A percentile compares a stretch with the other conserved stretches of the same genome.
phyloP scores from a whole-genome alignment of 1,139 yeast genomes.

The Kodamaea alishanica region DNA sequence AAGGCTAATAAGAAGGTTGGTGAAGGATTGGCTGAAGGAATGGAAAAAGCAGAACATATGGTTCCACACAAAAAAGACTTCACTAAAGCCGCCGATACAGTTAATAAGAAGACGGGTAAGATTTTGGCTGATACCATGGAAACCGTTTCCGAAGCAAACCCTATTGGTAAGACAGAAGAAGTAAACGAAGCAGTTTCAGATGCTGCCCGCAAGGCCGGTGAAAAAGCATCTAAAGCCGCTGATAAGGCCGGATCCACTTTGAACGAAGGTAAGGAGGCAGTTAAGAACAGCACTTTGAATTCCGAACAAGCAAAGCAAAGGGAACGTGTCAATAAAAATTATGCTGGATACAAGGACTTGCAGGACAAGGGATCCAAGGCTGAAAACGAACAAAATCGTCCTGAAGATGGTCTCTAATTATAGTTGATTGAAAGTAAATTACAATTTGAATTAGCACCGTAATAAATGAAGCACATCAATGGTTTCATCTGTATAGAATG shows the following conservation, averaged over 20 bases:
- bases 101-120: constrained; percentile 29
- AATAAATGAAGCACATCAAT: too few relatives aligned
- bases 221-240: background rate
- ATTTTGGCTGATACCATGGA: constrained; percentile 35
- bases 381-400: constrained; percentile 44
- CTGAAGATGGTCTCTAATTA: constrained; percentile 37
- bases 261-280: constrained; percentile 2
- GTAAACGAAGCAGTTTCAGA: constrained; percentile 6
- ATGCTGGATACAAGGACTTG: constrained; percentile 34
- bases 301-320: background rate
- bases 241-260: constrained; percentile 3
- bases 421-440: too few relatives aligned
- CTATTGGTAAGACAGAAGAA: constrained; percentile 4
- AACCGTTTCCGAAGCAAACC: constrained; percentile 23
- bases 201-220: background rate
- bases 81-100: constrained; percentile 10
- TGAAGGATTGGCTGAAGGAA: constrained; percentile 26
- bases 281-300: background rate
- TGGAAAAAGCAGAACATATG: constrained; percentile 20
- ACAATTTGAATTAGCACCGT: too few relatives aligned
- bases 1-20: constrained; percentile 33
- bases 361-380: constrained; percentile 44
- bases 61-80: constrained; percentile 15
- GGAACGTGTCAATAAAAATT: constrained; percentile 22
- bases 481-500: too few relatives aligned